phyloP scores from a whole-genome alignment of 2,329 filamentous ascomycete genomes.

The Dendryphion nanum region DNA sequence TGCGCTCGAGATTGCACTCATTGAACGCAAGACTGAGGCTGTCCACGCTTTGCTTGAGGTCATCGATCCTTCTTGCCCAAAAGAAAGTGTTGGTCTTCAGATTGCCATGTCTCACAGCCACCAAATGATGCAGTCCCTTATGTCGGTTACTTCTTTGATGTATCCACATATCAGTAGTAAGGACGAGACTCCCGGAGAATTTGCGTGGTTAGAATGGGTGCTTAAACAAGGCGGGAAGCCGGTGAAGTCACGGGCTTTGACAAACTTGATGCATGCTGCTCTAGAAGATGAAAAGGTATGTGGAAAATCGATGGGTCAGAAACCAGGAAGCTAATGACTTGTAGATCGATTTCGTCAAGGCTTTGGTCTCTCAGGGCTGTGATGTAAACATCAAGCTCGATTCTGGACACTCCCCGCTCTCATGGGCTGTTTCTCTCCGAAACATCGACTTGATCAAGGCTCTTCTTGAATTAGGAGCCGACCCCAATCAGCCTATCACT shows the following conservation, averaged over 20 bases:
- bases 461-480: slow-evolving; percentile 16
- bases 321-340: neutral
- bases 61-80: slow-evolving; percentile 15
- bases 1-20: slow-evolving; percentile 13
- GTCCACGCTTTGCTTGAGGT: slow-evolving; percentile 7
- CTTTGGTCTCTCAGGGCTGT: slow-evolving; percentile 11
- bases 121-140: slow-evolving; percentile 10
- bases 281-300: slow-evolving; percentile 8
- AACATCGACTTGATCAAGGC: slow-evolving; percentile 11
- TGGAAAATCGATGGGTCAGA: neutral
- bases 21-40: too few relatives aligned
- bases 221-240: slow-evolving; percentile 17
- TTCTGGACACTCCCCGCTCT: slow-evolving; percentile 13
- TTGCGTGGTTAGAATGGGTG: slow-evolving; percentile 20
- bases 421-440: slow-evolving; percentile 8
- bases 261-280: slow-evolving; percentile 15
- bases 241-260: slow-evolving; percentile 11
- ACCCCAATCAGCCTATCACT: slow-evolving; percentile 8
- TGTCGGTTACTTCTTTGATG: slow-evolving; percentile 12
- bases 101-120: slow-evolving; percentile 15
- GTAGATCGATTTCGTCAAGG: neutral
- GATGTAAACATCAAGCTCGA: slow-evolving; percentile 13
- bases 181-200: neutral
- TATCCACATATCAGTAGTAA: slow-evolving; percentile 7
- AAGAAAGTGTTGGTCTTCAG: slow-evolving; percentile 16